Conservation (phyloP, 176 grass and related monocot species). For the Sorghum bicolor region Sorghum_bicolor_NCBIv3 NC_012876.2:31001-31500, state of each 20-base stretch:
- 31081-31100: slow-evolving; percentile 28
- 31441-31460: slow-evolving; percentile 49
- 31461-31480: slow-evolving; percentile 14
- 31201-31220: not conserved
- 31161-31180: slow-evolving; percentile 26
- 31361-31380: slow-evolving; percentile 19
- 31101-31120: slow-evolving; percentile 23
- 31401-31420: slow-evolving; percentile 61
- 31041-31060: slow-evolving; percentile 42
- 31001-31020: slow-evolving; percentile 43
- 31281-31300: slow-evolving; percentile 35
- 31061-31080: slow-evolving; percentile 31
- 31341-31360: not conserved
- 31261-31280: slow-evolving; percentile 24
- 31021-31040: slow-evolving; percentile 46
- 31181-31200: slow-evolving; percentile 33
- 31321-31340: slow-evolving; percentile 36
- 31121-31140: not conserved
- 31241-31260: not conserved
- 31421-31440: slow-evolving; percentile 61
- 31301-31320: slow-evolving; percentile 23
- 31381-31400: slow-evolving; percentile 37
- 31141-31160: slow-evolving; percentile 43
- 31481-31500: slow-evolving; percentile 1
- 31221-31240: slow-evolving; percentile 36